A percentile compares a stretch with the other conserved stretches of the same genome.
Conservation (phyloP, 2,329 filamentous ascomycete species). For the Herpotrichia juniperi region DNA sequence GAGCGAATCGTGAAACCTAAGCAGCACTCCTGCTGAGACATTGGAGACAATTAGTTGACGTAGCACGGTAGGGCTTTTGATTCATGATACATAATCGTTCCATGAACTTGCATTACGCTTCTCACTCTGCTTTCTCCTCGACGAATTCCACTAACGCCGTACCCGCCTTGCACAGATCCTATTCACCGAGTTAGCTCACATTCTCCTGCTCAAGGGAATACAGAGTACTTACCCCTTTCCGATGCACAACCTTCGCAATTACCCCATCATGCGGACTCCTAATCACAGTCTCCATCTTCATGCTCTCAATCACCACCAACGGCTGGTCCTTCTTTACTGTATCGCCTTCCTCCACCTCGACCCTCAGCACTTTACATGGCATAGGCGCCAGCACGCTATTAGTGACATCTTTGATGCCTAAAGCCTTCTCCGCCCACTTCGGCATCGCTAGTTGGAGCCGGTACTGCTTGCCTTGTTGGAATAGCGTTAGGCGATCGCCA, state of each 20-base stretch:
- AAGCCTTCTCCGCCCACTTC: conserved; percentile 83
- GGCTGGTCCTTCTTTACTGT: conserved; percentile 82
- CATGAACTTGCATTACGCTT: neutral
- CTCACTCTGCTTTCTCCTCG: conserved; percentile 19
- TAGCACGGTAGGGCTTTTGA: too few species aligned
- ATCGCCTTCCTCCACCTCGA: conserved; percentile 84
- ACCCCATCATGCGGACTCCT: conserved; percentile 55
- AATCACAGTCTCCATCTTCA: conserved; percentile 64
- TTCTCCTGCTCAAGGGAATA: neutral
- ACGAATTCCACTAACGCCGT: conserved; percentile 54
- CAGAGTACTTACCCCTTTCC: conserved; percentile 48
- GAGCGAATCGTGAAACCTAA: too few species aligned
- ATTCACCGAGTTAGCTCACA: conserved; percentile 13
- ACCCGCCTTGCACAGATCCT: conserved; percentile 52
- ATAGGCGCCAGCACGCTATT: conserved; percentile 92
- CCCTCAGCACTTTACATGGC: conserved; percentile 94
- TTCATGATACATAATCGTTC: too few species aligned
- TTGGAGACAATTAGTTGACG: too few species aligned
- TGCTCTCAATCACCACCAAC: conserved; percentile 70
- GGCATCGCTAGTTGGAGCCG: conserved; percentile 64
- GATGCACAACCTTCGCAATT: conserved; percentile 56
- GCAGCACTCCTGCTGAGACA: too few species aligned
- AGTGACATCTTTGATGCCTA: conserved; percentile 78
- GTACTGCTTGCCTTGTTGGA: conserved; percentile 70
- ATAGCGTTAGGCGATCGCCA: conserved; percentile 71